Base-by-base conservation (phyloP, 305 asterid species). In the Euphrasia arctica region DNA sequence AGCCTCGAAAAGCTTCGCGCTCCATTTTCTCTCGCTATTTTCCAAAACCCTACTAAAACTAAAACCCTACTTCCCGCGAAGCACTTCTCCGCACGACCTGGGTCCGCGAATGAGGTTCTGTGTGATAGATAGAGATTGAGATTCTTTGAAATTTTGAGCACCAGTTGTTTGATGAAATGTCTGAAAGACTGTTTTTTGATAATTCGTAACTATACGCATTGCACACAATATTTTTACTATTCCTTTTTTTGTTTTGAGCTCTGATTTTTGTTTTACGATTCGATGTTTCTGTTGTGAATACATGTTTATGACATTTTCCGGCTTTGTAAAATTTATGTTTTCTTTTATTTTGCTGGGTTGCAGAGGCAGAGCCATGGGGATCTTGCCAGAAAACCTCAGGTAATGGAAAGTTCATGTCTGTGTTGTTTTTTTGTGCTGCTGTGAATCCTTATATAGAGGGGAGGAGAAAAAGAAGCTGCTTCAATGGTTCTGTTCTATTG, bases 1-100 rank as follows among this genome's bases (percentile, higher is more conserved):
- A 83, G 77, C 79, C 78, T 88, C 58, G 72, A 63, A 42, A 79
- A 81, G 78, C 78, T 86, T 64, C 71, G 86, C 65, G 10, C 69
- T 15, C 82, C 85, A 48, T 66, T 68, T 65, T 72, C 73, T 39
- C 52, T 74, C 69, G 32, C 51, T 4, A 3, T 47, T 47, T 47
- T 18, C 15, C 52, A 47, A 11, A 47, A 47, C 52, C 18, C 52
- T 47, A 18, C 22, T 18, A 18, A 18, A 18, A 2, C 50, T 45
- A 45, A 45, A 45, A 45, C 51, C 51, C 51, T 12, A 3, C 18
- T 47, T 4, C 11, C 13, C 6, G 43, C 43, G 43, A 39, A 39
- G 2, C 11, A 0, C 43, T 39, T 39, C 43, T 8, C 43, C 43
- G 10, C 52, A 6, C 52, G 13, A 12, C 6, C 52, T 47, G 52